Base-by-base conservation (phyloP, 129 eudicot species). In the Pittosporum tobira region DNA sequence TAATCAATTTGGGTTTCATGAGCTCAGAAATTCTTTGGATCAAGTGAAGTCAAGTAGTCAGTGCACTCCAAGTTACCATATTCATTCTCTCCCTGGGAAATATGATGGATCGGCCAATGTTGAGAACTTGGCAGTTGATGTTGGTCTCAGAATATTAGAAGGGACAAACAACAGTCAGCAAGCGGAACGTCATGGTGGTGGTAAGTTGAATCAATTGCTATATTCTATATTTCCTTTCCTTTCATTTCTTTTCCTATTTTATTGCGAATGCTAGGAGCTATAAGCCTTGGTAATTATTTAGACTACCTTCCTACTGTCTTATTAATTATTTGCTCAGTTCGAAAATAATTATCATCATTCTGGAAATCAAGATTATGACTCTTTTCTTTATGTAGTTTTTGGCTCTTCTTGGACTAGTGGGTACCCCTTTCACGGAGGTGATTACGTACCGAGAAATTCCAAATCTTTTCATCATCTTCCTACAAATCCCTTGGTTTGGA, bases 381-480 rank as follows among this genome's bases (percentile, higher is more conserved):
- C n/a, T 36, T 34, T 56, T 27, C 16, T 38, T 38, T 26, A 43
- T 57, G 16, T 57, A 71, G 75, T 14, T 53, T 71, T 44, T 47
- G 79, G 82, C 70, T 68, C 75, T 64, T 55, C 79, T 36, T 51
- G 66, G 57, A 68, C 50, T 13, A 50, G 61, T 1, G 52, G 57
- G 38, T 65, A 63, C 55, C 54, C 28, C 20, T 67, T 66, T 27
- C 52, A 69, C 31, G 74, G 71, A 58, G 68, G 42, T 52, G 62
- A 65, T 19, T 64, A 57, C 52, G 29, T 45, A 27, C 51, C 52
- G 60, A 72, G 63, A 61, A 71, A 65, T 42, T 76, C 79, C 31
- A 71, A 71, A 47, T 59, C 78, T 47, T 57, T 65, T 49, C 73
- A 77, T 52, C 67, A 58, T 37, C 75, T 66, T 77, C 78, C 71